Base-by-base conservation (phyloP, 345 rosid genomes). In the Sisymbrium irio region DNA sequence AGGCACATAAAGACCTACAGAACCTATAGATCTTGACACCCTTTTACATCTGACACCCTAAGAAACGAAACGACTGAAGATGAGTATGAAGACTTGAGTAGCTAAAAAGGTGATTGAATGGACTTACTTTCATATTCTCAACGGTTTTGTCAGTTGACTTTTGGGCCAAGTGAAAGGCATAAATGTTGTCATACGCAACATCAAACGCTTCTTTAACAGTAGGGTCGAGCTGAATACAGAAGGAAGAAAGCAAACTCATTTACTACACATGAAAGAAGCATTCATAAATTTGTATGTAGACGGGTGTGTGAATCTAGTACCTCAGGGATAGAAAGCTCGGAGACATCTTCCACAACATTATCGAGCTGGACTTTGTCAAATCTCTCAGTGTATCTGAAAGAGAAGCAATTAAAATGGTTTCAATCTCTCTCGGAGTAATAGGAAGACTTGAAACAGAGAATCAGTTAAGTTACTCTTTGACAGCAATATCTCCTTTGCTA, bases 1-100 rank as follows among this genome's bases (percentile, higher is more conserved):
- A 5, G 97, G 95, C 12, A 94, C 98, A 82, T 91, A 89, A 75
- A 91, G 98, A 51, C 98, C 97, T 4, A 94, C 96, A 35, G 98
- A 91, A 27, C 84, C 85, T 80, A 94, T 89, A 82, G 93, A 82
- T 79, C 97, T 85, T 0, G 97, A 84, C 53, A 91, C 96, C 51
- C 97, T 73, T 80, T 94, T 89, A 79, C 98, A 94, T 67, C 47
- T 86, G 17, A 94, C 98, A 80, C 98, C 98, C 97, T 89, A 77
- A 22, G 65, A 64, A 71, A 55, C 28, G 6, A 9, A 8, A 28
- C 53, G 13, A 65, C n/a, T 49, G 2, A 63, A 41, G 27, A 37
- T 57, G 18, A 37, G 30, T 27, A 37, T 11, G 4, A 20, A 63
- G 20, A 67, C 50, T 65, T 18, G 72, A 65, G 66, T 37, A 69